Evolutionary conservation across 805 yeast species (phyloP).

Genomic region (Wickerhamomyces canadensis): DNA sequence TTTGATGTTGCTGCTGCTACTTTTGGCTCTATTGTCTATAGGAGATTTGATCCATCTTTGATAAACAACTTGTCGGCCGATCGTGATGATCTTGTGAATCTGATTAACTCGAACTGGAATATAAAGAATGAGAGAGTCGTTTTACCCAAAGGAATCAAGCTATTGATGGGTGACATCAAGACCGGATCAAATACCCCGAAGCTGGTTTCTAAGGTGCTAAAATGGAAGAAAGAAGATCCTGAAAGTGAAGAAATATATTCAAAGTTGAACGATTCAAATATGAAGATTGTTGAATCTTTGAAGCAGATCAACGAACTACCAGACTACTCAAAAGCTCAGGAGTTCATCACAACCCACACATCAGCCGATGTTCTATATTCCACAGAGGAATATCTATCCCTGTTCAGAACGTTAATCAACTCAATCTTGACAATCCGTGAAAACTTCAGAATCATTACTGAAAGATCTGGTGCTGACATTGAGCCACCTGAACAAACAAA

Average conservation of each 20-base stretch:
- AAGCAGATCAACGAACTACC: conserved; percentile 24
- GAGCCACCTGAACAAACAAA: conserved; percentile 78
- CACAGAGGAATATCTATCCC: conserved; percentile 7
- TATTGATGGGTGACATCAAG: conserved; percentile 89
- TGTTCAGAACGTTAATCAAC: conserved; percentile 29
- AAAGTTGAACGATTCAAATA: conserved; percentile 53
- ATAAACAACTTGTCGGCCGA: conserved; percentile 35
- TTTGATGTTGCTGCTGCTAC: conserved; percentile 96
- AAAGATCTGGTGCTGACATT: conserved; percentile 71
- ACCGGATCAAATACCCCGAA: conserved; percentile 95
- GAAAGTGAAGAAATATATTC: conserved; percentile 48
- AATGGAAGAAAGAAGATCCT: conserved; percentile 58
- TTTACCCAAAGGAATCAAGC: conserved; percentile 61
- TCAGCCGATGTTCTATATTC: conserved; percentile 7
- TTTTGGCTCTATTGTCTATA: conserved; percentile 81
- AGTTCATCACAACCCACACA: conserved; percentile 11
- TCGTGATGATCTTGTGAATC: conserved; percentile 23
- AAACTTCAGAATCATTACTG: conserved; percentile 55
- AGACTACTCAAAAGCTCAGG: conserved; percentile 29
- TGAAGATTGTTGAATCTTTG: conserved; percentile 45
- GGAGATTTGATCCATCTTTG: conserved; percentile 60
- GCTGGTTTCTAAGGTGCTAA: conserved; percentile 67
- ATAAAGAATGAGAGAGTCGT: conserved; percentile 47
- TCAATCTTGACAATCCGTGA: conserved; percentile 49
- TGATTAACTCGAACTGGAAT: conserved; percentile 50